Conservation (phyloP, 2,329 filamentous ascomycete species). For the Colletotrichum tropicale region DNA sequence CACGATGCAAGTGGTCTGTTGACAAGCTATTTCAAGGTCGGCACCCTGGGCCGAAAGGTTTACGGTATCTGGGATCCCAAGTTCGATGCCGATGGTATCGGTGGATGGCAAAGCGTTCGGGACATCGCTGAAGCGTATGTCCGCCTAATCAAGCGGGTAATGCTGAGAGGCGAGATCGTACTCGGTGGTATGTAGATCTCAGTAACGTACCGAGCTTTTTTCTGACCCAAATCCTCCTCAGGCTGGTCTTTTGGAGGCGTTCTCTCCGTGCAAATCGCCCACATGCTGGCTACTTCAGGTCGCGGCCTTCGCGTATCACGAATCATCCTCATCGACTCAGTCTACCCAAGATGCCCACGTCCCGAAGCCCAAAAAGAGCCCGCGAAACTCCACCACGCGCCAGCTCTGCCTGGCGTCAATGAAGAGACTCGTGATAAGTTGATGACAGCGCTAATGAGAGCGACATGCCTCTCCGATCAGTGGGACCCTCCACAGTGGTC, state of each 20-base stretch:
- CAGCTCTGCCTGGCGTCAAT: background rate
- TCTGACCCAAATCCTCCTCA: background rate
- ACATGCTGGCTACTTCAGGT: conserved; percentile 6
- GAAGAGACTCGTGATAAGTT: conserved; percentile 4
- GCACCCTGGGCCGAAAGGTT: background rate
- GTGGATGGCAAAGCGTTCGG: conserved; percentile 7
- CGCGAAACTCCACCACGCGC: conserved; percentile 2
- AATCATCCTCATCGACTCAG: conserved; percentile 11
- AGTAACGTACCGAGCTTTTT: accelerated
- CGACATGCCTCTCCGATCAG: conserved; percentile 5
- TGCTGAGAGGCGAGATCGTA: conserved; percentile 6
- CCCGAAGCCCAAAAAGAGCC: conserved; percentile 12
- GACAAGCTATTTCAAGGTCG: conserved; percentile 13
- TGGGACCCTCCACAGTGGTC: conserved; percentile 1
- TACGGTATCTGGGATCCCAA: conserved; percentile 16
- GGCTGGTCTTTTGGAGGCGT: conserved; percentile 14
- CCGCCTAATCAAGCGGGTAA: conserved; percentile 11
- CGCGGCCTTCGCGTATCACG: conserved; percentile 7
- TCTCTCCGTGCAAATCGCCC: background rate
- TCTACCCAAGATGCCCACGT: conserved; percentile 4
- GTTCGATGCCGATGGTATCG: conserved; percentile 7
- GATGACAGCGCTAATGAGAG: conserved; percentile 13
- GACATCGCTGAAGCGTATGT: conserved; percentile 10
- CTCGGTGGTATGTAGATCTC: background rate
- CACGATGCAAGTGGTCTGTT: conserved; percentile 10